Evolutionary conservation across 495 filamentous ascomycete species (phyloP).

Genomic region (Daldinia decipiens): DNA sequence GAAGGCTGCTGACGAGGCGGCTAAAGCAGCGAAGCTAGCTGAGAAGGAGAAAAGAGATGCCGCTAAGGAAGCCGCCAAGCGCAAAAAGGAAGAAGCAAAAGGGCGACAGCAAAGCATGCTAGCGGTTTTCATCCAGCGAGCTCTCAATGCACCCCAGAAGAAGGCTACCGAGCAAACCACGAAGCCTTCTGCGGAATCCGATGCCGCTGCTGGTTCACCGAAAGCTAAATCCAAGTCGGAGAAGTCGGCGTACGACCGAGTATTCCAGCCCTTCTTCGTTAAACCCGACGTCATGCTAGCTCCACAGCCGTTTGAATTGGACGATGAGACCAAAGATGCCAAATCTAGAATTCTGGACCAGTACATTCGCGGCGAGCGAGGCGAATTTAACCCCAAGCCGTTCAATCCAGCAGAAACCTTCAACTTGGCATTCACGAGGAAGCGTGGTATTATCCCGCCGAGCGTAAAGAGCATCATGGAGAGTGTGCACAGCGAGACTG

Average conservation of each 20-base stretch:
- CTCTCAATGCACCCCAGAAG: slow-evolving; percentile 39
- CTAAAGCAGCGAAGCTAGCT: slow-evolving; percentile 52
- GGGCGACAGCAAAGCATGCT: slow-evolving; percentile 70
- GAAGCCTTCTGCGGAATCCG: slow-evolving; percentile 32
- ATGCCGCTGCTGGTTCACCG: slow-evolving; percentile 27
- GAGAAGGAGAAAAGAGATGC: slow-evolving; percentile 52
- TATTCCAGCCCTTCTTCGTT: slow-evolving; percentile 82
- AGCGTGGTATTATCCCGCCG: slow-evolving; percentile 61
- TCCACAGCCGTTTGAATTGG: slow-evolving; percentile 58
- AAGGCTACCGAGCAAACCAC: slow-evolving; percentile 46
- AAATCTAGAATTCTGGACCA: slow-evolving; percentile 63
- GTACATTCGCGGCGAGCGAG: slow-evolving; percentile 52
- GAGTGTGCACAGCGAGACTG: slow-evolving; percentile 43
- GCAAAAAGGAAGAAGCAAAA: slow-evolving; percentile 68
- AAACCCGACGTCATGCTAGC: slow-evolving; percentile 74
- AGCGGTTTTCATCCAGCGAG: slow-evolving; percentile 60
- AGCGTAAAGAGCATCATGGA: slow-evolving; percentile 76
- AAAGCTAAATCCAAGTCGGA: slow-evolving; percentile 43
- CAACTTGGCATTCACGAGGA: slow-evolving; percentile 62
- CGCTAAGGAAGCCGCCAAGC: slow-evolving; percentile 49
- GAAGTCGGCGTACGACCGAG: slow-evolving; percentile 71
- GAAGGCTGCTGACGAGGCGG: slow-evolving; percentile 57
- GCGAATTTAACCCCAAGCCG: slow-evolving; percentile 43
- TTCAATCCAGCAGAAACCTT: slow-evolving; percentile 70
- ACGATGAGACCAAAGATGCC: slow-evolving; percentile 63